A percentile compares a stretch with the other conserved stretches of the same genome.
Evolutionary conservation across 2,329 filamentous ascomycete species (phyloP).

Genomic region (Karstenula rhodostoma): DNA sequence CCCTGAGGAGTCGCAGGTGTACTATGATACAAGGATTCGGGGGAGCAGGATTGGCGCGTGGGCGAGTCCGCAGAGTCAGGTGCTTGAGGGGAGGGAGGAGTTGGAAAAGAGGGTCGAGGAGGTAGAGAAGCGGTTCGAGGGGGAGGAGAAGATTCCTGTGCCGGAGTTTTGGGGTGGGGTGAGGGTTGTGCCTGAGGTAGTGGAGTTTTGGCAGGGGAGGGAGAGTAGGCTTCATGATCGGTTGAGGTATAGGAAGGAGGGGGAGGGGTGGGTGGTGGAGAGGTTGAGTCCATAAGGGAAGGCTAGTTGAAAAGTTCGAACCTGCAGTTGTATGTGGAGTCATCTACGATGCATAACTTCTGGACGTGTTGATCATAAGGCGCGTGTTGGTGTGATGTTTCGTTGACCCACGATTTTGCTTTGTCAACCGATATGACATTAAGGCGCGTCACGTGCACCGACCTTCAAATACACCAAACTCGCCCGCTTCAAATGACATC

Average conservation of each 20-base stretch:
- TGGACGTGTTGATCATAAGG: background rate
- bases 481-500: no score
- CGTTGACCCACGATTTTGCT: no score
- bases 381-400: background rate
- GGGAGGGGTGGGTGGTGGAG: conserved; percentile 70
- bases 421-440: background rate
- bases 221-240: conserved; percentile 91
- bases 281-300: conserved; percentile 72
- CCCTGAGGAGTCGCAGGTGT: conserved; percentile 73
- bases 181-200: conserved; percentile 80
- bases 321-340: background rate
- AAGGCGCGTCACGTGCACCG: conserved; percentile 7
- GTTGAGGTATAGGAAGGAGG: conserved; percentile 77
- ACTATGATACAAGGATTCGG: conserved; percentile 72
- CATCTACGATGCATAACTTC: background rate
- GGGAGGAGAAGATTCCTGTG: conserved; percentile 80
- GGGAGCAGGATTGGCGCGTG: conserved; percentile 89
- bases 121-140: conserved; percentile 77
- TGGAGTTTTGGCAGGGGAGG: conserved; percentile 97
- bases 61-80: conserved; percentile 88
- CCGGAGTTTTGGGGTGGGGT: conserved; percentile 95
- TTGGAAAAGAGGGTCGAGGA: conserved; percentile 81
- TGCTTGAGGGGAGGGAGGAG: conserved; percentile 73
- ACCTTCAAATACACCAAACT: background rate
- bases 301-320: background rate